Evolutionary conservation across 1,284 basidiomycete species (phyloP).

Genomic region (Trichosporon faecale): DNA sequence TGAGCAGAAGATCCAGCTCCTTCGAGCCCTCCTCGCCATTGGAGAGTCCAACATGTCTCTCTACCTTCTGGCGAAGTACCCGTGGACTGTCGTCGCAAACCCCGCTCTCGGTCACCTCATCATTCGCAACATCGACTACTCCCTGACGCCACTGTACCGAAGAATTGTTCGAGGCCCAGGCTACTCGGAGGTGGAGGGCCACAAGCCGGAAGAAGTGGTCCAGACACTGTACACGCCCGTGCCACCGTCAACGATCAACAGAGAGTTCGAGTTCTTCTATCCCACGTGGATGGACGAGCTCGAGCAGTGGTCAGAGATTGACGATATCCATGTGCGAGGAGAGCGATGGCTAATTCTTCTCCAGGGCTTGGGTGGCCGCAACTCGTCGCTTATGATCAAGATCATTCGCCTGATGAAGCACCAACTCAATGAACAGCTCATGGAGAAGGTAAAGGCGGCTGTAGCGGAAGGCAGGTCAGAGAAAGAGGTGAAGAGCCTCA

Average conservation of each 20-base stretch:
- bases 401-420: conserved; percentile 60
- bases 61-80: conserved; percentile 74
- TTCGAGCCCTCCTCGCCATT: conserved; percentile 76
- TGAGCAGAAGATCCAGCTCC: conserved; percentile 78
- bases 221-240: conserved; percentile 66
- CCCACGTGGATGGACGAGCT: conserved; percentile 72
- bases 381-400: conserved; percentile 64
- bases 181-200: conserved; percentile 1
- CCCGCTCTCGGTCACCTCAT: conserved; percentile 81
- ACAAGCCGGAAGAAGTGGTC: conserved; percentile 26
- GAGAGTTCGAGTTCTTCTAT: conserved; percentile 84
- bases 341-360: conserved; percentile 72
- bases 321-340: conserved; percentile 60
- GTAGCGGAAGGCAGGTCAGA: background rate
- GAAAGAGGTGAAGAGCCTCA: conserved; percentile 26
- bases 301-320: conserved; percentile 62
- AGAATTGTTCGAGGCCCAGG: background rate
- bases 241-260: conserved; percentile 67
- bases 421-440: conserved; percentile 46
- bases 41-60: conserved; percentile 77
- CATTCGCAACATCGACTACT: conserved; percentile 67
- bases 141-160: conserved; percentile 68
- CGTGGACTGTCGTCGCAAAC: conserved; percentile 78
- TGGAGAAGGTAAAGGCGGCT: conserved; percentile 27
- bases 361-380: conserved; percentile 69